A percentile compares a stretch with the other conserved stretches of the same genome.
These are phyloP conservation scores for Ogataea paradorogensis DNA, from an alignment of 805 yeast species.

Conservation along the genomic window DNA sequence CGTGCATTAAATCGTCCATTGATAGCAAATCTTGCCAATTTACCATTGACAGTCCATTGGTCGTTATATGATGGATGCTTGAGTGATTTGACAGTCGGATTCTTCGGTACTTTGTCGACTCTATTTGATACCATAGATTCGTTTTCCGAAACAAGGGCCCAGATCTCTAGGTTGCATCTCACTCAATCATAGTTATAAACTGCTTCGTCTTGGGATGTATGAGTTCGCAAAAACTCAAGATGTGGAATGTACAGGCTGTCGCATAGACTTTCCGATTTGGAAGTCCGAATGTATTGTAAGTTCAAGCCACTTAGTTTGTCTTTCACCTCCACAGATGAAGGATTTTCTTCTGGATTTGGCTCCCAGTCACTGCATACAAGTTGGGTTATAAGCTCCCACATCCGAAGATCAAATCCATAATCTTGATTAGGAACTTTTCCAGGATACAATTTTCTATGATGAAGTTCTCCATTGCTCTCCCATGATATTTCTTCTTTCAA, in stretches of 20 bases:
- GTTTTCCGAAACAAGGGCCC: conserved; percentile 20
- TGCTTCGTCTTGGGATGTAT: conserved; percentile 1
- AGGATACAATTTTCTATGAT: conserved; percentile 35
- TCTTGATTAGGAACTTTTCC: conserved; percentile 23
- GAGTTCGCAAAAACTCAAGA: conserved; percentile 30
- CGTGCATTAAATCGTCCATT: conserved; percentile 18
- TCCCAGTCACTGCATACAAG: conserved; percentile 31
- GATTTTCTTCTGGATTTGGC: conserved; percentile 9
- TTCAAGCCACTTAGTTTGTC: conserved; percentile 24
- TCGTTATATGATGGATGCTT: conserved; percentile 35
- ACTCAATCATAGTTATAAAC: conserved; percentile 7
- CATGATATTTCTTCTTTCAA: conserved; percentile 20
- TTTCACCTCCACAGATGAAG: conserved; percentile 19
- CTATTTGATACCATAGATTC: conserved; percentile 22
- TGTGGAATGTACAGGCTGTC: conserved; percentile 35
- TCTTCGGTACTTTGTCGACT: conserved; percentile 33
- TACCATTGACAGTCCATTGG: conserved; percentile 40
- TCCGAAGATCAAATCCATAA: conserved; percentile 39
- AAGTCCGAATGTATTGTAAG: conserved; percentile 28
- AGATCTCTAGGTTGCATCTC: background rate
- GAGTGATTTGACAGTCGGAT: conserved; percentile 31
- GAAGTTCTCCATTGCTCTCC: conserved; percentile 8
- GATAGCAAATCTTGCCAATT: conserved; percentile 32
- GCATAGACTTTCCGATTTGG: conserved; percentile 31
- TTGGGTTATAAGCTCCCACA: conserved; percentile 39